Conservation (phyloP, 345 rosid species). For the Combretum micranthum region DNA sequence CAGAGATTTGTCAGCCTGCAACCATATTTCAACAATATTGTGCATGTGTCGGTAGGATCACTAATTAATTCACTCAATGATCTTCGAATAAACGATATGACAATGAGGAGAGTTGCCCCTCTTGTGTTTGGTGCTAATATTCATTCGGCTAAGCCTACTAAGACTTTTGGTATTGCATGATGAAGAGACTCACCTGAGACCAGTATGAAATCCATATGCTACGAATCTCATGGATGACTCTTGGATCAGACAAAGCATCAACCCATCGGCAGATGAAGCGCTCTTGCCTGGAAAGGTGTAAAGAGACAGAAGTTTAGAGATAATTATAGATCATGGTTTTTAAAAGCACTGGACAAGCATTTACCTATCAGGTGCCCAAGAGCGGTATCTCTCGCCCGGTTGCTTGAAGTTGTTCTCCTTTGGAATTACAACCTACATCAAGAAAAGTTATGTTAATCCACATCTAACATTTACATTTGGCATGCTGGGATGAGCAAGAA, state of each 20-base stretch:
- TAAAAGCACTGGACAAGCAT: not conserved
- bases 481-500: not conserved
- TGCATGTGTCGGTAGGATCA: not conserved
- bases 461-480: not conserved
- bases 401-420: slow-evolving; percentile 96
- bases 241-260: slow-evolving; percentile 67
- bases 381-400: slow-evolving; percentile 80
- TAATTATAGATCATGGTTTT: not conserved
- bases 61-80: not conserved
- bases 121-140: too few relatives aligned
- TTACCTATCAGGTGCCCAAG: slow-evolving; percentile 78
- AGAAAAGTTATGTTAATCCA: not conserved
- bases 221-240: slow-evolving; percentile 76
- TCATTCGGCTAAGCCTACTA: too few relatives aligned
- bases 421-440: slow-evolving; percentile 52
- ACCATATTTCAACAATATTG: not conserved
- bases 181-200: slow-evolving; percentile 47
- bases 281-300: slow-evolving; percentile 54
- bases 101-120: not conserved
- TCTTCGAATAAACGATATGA: not conserved
- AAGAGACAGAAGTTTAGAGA: not conserved
- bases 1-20: slow-evolving; percentile 54
- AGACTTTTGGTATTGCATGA: too few relatives aligned
- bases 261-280: slow-evolving; percentile 61
- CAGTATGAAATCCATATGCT: slow-evolving; percentile 82